A percentile compares a stretch with the other conserved stretches of the same genome.
Conservation (phyloP, 768 basidiomycete species). For the Lactarius tabidus region DNA sequence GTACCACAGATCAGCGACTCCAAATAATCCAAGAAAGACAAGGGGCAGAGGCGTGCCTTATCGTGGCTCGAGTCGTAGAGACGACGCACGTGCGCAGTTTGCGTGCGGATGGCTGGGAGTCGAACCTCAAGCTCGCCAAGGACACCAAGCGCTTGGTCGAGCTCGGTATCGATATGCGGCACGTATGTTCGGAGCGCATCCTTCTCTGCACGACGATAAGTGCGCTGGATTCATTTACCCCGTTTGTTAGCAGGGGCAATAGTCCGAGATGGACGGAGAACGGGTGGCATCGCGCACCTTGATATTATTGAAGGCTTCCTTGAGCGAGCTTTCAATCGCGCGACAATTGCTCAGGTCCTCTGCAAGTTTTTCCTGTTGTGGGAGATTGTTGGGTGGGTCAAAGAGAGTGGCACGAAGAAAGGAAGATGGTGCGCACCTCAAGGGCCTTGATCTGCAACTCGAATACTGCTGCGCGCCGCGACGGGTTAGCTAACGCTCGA, state of each 20-base stretch:
- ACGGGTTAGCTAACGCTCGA: conserved; percentile 1
- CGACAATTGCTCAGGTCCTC: conserved; percentile 72
- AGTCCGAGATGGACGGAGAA: not conserved
- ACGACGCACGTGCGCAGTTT: conserved; percentile 54
- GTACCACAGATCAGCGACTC: not conserved
- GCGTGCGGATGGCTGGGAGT: conserved; percentile 57
- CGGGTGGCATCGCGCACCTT: conserved; percentile 41
- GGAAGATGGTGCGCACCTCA: not conserved
- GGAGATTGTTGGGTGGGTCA: not conserved
- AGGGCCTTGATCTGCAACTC: conserved; percentile 19
- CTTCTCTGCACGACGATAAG: conserved; percentile 52
- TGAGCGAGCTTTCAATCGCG: conserved; percentile 65
- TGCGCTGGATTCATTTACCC: conserved; percentile 41
- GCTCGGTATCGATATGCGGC: conserved; percentile 55
- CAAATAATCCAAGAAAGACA: not conserved
- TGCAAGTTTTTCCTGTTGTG: conserved; percentile 55
- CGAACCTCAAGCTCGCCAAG: conserved; percentile 53
- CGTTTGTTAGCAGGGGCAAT: conserved; percentile 1
- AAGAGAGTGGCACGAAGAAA: not conserved
- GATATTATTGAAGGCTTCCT: conserved; percentile 57
- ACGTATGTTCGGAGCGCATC: conserved; percentile 54
- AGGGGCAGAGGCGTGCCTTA: conserved; percentile 43
- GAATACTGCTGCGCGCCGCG: conserved; percentile 12
- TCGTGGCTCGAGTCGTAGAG: conserved; percentile 70
- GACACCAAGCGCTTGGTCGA: conserved; percentile 57